Evolutionary conservation across 192 early-diverging fungal genomes (phyloP), one percentile per base, ranked within the genome.

Genomic region (Backusella westeae): DNA sequence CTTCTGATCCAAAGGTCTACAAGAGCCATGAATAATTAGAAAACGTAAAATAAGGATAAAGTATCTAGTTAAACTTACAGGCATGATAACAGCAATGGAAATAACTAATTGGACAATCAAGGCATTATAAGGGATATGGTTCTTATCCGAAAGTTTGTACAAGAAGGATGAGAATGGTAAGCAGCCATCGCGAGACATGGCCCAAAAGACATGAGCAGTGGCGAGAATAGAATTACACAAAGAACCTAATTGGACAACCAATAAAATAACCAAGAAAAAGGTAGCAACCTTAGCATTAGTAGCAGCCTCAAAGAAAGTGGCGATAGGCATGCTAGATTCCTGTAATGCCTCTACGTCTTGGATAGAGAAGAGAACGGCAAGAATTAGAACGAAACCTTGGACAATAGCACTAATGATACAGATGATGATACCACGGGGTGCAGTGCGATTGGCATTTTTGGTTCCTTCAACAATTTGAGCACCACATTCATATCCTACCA

Each of bases 391-490:
- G 9, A 80, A 68, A 26, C 85, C 85, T 32, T 84, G 83, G 10
- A 85, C 66, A 70, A 84, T 74, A 9, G 82, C 78, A 38, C 82
- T 81, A 67, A 69, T 69, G 32, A 87, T 75, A 23, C 84, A 84
- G 72, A 84, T 79, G 34, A 87, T 15, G 34, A 87, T 85, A 41
- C 85, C 85, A 10, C 84, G 78, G 6, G 85, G 85, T 15, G 80
- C 83, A 15, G 85, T 84, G 29, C 83, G 76, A 76, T 84, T 80
- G 9, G 83, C 83, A 53, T 81, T 84, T 69, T 83, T 83, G 34
- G 85, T 84, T 52, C 84, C 85, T 39, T 87, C 85, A 0, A 82
- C 81, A 75, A 87, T 87, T 39, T 84, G 82, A 53, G 80, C 82
- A n/a, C 79, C 80, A 12, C 78, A 76, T 35, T 83, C 86, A 34